A percentile compares a stretch with the other conserved stretches of the same genome.
These are phyloP conservation scores for Coemansia sp. DNA, from an alignment of 192 early-diverging fungal species.

Conservation along the genomic window DNA sequence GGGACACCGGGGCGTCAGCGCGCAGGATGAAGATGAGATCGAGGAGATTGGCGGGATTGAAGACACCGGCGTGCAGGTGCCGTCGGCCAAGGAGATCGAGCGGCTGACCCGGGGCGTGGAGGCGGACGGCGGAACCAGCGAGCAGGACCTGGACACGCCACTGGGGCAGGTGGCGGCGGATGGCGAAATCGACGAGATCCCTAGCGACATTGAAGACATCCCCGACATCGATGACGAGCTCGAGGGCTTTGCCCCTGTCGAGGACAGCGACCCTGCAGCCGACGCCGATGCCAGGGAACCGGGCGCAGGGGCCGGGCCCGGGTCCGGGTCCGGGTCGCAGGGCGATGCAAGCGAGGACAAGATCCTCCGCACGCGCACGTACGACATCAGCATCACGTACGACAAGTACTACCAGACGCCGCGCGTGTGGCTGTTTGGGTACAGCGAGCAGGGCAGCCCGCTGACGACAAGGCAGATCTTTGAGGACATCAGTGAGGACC, in stretches of 20 bases:
- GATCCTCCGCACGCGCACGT: slow-evolving; percentile 87
- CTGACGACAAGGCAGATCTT: slow-evolving; percentile 90
- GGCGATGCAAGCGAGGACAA: slow-evolving; percentile 66
- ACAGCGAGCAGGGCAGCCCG: slow-evolving; percentile 82
- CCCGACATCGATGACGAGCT: slow-evolving; percentile 82
- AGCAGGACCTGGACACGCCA: slow-evolving; percentile 50
- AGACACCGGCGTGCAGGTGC: slow-evolving; percentile 41
- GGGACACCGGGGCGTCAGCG: slow-evolving; percentile 36
- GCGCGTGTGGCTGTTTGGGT: slow-evolving; percentile 95
- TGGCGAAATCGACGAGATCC: slow-evolving; percentile 71
- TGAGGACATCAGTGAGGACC: slow-evolving; percentile 97
- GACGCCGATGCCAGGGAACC: slow-evolving; percentile 9
- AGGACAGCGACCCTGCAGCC: slow-evolving; percentile 77
- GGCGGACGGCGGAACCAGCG: slow-evolving; percentile 53
- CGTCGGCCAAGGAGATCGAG: slow-evolving; percentile 49
- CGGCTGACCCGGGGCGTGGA: slow-evolving; percentile 68
- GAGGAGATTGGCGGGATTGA: slow-evolving; percentile 61
- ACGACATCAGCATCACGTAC: slow-evolving; percentile 99
- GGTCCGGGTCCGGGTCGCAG: no score
- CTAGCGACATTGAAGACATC: slow-evolving; percentile 82
- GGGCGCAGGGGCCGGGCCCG: background rate
- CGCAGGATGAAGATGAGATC: slow-evolving; percentile 52
- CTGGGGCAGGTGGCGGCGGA: slow-evolving; percentile 51
- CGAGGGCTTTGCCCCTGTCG: slow-evolving; percentile 67
- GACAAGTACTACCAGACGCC: slow-evolving; percentile 99